phyloP scores from a whole-genome alignment of 2,329 filamentous ascomycete species.

The Fusarium lyarnte region DNA sequence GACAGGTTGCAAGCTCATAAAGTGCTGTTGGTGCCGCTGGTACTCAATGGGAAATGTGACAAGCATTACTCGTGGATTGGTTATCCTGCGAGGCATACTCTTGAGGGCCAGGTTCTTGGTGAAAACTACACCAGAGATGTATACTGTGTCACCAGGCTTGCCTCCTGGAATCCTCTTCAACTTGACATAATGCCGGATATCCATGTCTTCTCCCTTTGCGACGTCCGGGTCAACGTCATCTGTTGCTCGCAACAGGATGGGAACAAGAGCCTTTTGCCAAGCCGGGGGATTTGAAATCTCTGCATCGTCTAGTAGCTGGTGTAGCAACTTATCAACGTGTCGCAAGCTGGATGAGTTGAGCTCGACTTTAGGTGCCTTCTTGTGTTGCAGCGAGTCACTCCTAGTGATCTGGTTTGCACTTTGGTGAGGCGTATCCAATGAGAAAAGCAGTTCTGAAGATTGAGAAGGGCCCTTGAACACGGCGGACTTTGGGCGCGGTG shows the following conservation, averaged over 20 bases:
- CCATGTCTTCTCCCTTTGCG: slow-evolving; percentile 90
- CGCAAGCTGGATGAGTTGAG: slow-evolving; percentile 87
- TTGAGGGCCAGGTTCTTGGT: slow-evolving; percentile 97
- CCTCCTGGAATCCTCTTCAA: slow-evolving; percentile 95
- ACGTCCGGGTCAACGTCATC: slow-evolving; percentile 96
- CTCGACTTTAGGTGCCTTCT: slow-evolving; percentile 78
- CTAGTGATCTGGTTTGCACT: slow-evolving; percentile 67
- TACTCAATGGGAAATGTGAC: slow-evolving; percentile 97
- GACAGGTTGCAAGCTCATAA: slow-evolving; percentile 97
- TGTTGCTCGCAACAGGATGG: slow-evolving; percentile 88
- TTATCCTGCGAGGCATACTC: slow-evolving; percentile 90
- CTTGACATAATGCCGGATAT: slow-evolving; percentile 97
- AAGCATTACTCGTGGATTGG: slow-evolving; percentile 86
- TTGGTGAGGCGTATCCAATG: slow-evolving; percentile 57
- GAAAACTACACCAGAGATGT: slow-evolving; percentile 96
- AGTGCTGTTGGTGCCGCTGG: slow-evolving; percentile 84
- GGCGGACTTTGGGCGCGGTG: slow-evolving; percentile 72
- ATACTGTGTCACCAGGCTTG: slow-evolving; percentile 89
- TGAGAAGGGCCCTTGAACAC: slow-evolving; percentile 65
- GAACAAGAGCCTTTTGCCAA: slow-evolving; percentile 91
- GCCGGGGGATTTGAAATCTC: slow-evolving; percentile 75
- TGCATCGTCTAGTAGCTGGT: slow-evolving; percentile 82
- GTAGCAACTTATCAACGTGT: slow-evolving; percentile 86
- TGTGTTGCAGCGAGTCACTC: slow-evolving; percentile 84
- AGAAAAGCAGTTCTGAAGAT: slow-evolving; percentile 62